phyloP scores from a whole-genome alignment of 108 stramenopile genomes.

The Cylindrotheca fusiformis region DNA sequence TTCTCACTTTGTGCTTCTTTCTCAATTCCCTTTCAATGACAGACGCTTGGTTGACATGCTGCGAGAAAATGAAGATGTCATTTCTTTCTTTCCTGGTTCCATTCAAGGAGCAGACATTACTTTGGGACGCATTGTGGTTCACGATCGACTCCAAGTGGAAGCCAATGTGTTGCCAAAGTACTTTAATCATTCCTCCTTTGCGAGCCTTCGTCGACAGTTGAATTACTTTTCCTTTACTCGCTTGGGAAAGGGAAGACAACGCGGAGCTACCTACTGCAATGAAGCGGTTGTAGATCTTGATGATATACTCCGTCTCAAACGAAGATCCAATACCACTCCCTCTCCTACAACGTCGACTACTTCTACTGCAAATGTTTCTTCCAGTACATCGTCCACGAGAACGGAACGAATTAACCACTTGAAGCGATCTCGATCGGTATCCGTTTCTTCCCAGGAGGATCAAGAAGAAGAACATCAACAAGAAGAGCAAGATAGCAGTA shows the following conservation, averaged over 20 bases:
- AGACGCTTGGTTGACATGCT: slow-evolving; percentile 77
- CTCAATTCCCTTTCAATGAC: slow-evolving; percentile 1
- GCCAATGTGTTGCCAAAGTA: slow-evolving; percentile 69
- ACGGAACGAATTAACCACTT: no score
- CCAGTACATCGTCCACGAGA: neutral
- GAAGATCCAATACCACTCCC: slow-evolving; percentile 25
- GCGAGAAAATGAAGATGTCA: slow-evolving; percentile 62
- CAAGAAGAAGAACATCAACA: slow-evolving; percentile 4
- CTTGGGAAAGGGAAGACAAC: slow-evolving; percentile 66
- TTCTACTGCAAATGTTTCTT: neutral
- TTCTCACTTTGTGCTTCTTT: slow-evolving; percentile 2
- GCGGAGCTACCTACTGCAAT: slow-evolving; percentile 74
- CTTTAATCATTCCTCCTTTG: slow-evolving; percentile 85
- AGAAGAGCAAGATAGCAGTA: no score
- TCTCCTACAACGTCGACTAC: neutral
- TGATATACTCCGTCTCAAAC: slow-evolving; percentile 74
- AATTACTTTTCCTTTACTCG: slow-evolving; percentile 84
- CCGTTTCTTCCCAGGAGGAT: slow-evolving; percentile 1
- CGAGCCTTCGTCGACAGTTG: slow-evolving; percentile 81
- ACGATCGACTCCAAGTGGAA: slow-evolving; percentile 77
- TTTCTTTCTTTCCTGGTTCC: slow-evolving; percentile 65
- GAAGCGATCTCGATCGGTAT: slow-evolving; percentile 4
- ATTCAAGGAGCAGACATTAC: slow-evolving; percentile 23
- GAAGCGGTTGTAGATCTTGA: slow-evolving; percentile 61
- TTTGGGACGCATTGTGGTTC: slow-evolving; percentile 68